A percentile compares a stretch with the other conserved stretches of the same genome.
Evolutionary conservation across 148 eudicot genomes (phyloP).

Genomic region (Cornus controversa): DNA sequence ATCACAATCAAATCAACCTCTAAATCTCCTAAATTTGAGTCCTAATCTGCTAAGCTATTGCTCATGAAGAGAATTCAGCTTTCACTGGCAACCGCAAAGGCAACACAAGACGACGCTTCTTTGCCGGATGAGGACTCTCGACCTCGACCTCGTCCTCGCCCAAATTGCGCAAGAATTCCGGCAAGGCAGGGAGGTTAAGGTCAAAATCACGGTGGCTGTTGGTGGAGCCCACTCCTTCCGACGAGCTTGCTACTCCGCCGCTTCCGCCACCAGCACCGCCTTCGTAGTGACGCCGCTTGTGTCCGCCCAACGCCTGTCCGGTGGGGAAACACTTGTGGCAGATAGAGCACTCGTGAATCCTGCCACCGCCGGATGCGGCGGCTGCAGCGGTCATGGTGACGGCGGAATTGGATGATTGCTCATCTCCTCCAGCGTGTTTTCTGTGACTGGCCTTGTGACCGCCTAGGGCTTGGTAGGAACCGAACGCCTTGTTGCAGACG

Average conservation of each 20-base stretch:
- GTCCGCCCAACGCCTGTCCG: slow-evolving; percentile 62
- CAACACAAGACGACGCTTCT: slow-evolving; percentile 49
- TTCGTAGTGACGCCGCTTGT: slow-evolving; percentile 57
- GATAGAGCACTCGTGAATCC: slow-evolving; percentile 63
- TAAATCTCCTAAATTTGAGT: background rate
- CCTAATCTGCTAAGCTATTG: background rate
- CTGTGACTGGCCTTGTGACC: slow-evolving; percentile 95
- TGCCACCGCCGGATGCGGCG: slow-evolving; percentile 22
- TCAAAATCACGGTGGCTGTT: slow-evolving; percentile 59
- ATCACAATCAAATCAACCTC: background rate
- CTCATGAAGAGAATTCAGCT: background rate
- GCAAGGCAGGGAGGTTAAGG: slow-evolving; percentile 75
- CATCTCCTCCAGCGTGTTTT: slow-evolving; percentile 29
- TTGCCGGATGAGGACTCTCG: slow-evolving; percentile 87
- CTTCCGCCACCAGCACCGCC: slow-evolving; percentile 27
- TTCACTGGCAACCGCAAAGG: too few relatives aligned
- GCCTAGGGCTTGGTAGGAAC: slow-evolving; percentile 84
- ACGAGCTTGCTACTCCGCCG: slow-evolving; percentile 49
- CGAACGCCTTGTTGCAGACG: slow-evolving; percentile 67
- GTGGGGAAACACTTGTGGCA: slow-evolving; percentile 51
- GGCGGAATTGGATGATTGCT: slow-evolving; percentile 23
- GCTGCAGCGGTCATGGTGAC: slow-evolving; percentile 1
- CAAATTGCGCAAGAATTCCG: slow-evolving; percentile 46
- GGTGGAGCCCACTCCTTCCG: slow-evolving; percentile 86
- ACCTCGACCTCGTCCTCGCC: slow-evolving; percentile 81